Base-by-base conservation (phyloP, 208 protist species). In the Trichomonas vaginalis region DNA sequence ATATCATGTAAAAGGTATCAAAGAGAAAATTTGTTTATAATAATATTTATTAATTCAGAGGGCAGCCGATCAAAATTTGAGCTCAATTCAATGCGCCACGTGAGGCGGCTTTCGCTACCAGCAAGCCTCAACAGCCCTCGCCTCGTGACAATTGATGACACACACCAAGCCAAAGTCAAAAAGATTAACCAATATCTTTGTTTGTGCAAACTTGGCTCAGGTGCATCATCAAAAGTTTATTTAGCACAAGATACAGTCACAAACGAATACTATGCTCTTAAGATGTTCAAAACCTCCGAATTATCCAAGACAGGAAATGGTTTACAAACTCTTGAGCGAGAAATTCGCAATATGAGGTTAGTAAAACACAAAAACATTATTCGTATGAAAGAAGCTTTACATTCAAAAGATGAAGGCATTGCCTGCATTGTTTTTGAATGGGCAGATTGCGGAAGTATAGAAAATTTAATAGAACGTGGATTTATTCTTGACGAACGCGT, bases 171-270 rank as follows among this genome's bases (percentile, higher is more conserved):
- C 1, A 88, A 40, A 39, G 47, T 88, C 0, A 88, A 92, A 15
- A 92, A 92, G n/a, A 39, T 92, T 17, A 92, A 92, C n/a, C 86
- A 92, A 15, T 92, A 92, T 39, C 3, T 51, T 56, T 39, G 42
- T 9, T n/a, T 48, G 0, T 92, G 40, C 1, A 92, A 92, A 51
- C 15, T 92, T 8, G 86, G 86, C 10, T 42, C 15, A 39, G 86
- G 86, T n/a, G 42, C 40, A 35, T 92, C 27, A 39, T 92, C 86
- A 49, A 92, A 92, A 92, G 86, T 92, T 17, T 92, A 92, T 51
- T 40, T 92, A 45, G 86, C 86, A 10, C 27, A 83, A 83, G 79
- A 83, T 17, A 83, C 79, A 42, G 14, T 35, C 35, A 40, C 27
- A 23, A 40, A 35, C 4, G 8, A 40, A 6, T 83, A 83, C 79